These are phyloP conservation scores for Saccharomyces pastorianus DNA, from an alignment of 1,139 yeast genomes.

Conservation along the genomic window DNA sequence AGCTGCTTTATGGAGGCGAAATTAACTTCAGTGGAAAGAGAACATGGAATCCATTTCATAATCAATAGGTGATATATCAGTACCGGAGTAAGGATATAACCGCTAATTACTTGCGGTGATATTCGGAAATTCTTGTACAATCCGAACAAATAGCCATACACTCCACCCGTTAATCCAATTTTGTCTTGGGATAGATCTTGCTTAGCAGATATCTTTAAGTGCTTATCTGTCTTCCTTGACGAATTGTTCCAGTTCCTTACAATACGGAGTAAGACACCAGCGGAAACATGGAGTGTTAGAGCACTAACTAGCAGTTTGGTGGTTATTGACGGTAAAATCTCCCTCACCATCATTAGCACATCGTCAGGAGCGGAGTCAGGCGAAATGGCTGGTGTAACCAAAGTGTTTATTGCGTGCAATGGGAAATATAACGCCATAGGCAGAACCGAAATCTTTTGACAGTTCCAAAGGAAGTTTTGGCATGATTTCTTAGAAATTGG, in stretches of 20 bases:
- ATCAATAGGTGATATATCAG: constrained; percentile 18
- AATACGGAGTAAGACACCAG: constrained; percentile 16
- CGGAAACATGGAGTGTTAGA: constrained; percentile 12
- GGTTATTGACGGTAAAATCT: constrained; percentile 17
- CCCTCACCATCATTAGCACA: constrained; percentile 21
- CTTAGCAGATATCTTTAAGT: background rate
- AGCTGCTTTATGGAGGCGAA: constrained; percentile 22
- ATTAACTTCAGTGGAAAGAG: constrained; percentile 10
- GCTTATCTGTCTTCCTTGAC: background rate
- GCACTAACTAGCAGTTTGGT: constrained; percentile 12
- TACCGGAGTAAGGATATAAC: constrained; percentile 18
- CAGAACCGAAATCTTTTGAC: constrained; percentile 19
- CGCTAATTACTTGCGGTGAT: constrained; percentile 21
- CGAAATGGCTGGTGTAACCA: constrained; percentile 17
- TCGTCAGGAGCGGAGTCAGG: constrained; percentile 22
- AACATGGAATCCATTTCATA: constrained; percentile 19
- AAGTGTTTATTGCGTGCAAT: constrained; percentile 22
- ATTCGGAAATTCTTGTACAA: constrained; percentile 12
- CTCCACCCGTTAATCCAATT: constrained; percentile 23
- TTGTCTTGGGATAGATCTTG: constrained; percentile 11
- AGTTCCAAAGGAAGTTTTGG: background rate
- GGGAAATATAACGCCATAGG: constrained; percentile 23
- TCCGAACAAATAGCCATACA: constrained; percentile 22
- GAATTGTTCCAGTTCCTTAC: constrained; percentile 9
- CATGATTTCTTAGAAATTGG: constrained; percentile 7